Evolutionary conservation across 2,329 filamentous ascomycete genomes (phyloP).

Genomic region (Trichoderma sp.): DNA sequence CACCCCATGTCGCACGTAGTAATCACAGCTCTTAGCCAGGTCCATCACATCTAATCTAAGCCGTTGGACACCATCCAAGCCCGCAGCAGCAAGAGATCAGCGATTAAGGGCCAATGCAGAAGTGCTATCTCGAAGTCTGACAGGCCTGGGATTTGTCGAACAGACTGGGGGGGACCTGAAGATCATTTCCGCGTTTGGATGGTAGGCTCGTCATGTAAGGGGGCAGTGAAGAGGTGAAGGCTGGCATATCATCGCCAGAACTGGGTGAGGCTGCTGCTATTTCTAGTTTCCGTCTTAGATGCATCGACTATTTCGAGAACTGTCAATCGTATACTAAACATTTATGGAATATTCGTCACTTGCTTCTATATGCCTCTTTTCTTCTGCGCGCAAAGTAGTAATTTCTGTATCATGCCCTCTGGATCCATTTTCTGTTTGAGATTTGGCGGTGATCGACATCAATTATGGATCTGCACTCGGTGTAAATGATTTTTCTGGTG

Average conservation of each 20-base stretch:
- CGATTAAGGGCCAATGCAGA: slow-evolving; percentile 10
- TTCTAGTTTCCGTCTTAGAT: not conserved
- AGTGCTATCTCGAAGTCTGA: not conserved
- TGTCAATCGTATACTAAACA: not conserved
- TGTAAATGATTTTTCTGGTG: slow-evolving; percentile 7
- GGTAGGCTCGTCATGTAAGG: not conserved
- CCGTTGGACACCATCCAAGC: not conserved
- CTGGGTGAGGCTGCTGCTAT: slow-evolving; percentile 2
- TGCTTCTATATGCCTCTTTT: not conserved
- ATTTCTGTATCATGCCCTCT: not conserved
- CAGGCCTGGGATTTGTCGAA: slow-evolving; percentile 7
- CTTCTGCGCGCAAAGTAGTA: not conserved
- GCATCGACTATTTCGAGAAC: not conserved
- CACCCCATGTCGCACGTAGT: not conserved
- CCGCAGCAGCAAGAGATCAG: slow-evolving; percentile 10
- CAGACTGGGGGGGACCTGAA: slow-evolving; percentile 14
- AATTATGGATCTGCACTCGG: slow-evolving; percentile 14
- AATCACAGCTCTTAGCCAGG: not conserved
- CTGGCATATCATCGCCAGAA: not conserved
- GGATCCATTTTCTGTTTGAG: not conserved
- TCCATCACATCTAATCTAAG: not conserved
- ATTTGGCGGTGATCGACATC: slow-evolving; percentile 12
- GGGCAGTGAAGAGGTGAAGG: not conserved
- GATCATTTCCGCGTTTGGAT: slow-evolving; percentile 4
- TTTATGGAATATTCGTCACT: not conserved